A percentile compares a stretch with the other conserved stretches of the same genome.
These are phyloP conservation scores for Trichoderma guizhouense DNA, from an alignment of 2,329 filamentous ascomycete genomes.

Conservation along the genomic window DNA sequence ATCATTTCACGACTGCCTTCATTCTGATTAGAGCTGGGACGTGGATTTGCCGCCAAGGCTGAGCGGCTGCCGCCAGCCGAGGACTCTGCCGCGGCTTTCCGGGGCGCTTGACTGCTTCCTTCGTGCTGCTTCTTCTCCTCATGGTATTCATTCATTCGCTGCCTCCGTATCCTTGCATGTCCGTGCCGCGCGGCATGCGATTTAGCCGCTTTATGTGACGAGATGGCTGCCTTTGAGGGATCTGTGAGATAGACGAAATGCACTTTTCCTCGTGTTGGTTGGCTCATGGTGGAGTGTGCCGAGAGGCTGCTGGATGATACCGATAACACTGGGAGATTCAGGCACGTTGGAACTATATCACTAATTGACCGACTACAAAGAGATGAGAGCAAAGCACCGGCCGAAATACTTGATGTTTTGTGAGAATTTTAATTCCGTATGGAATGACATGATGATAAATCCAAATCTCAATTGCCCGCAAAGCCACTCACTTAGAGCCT, in stretches of 20 bases:
- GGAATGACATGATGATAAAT: neutral
- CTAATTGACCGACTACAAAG: neutral
- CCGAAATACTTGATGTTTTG: neutral
- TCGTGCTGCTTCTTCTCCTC: neutral
- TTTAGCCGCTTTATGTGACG: constrained; percentile 6
- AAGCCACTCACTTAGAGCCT: neutral
- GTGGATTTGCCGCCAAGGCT: neutral
- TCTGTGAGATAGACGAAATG: constrained; percentile 11
- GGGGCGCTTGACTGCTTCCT: neutral
- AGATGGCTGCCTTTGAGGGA: neutral
- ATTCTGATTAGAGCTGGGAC: neutral
- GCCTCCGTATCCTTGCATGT: constrained; percentile 2
- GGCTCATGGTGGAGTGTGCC: neutral
- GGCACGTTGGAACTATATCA: neutral
- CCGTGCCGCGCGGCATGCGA: constrained; percentile 8
- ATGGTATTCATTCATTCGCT: constrained; percentile 1
- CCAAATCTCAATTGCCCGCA: neutral
- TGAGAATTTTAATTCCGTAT: neutral
- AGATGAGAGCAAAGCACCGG: neutral
- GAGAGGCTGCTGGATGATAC: neutral
- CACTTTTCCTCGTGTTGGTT: neutral
- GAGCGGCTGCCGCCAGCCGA: neutral
- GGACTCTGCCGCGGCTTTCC: neutral
- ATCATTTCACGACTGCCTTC: neutral
- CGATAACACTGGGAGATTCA: neutral